These are phyloP conservation scores for Bathelium albidoporum DNA, from an alignment of 495 filamentous ascomycete genomes.

Conservation along the genomic window DNA sequence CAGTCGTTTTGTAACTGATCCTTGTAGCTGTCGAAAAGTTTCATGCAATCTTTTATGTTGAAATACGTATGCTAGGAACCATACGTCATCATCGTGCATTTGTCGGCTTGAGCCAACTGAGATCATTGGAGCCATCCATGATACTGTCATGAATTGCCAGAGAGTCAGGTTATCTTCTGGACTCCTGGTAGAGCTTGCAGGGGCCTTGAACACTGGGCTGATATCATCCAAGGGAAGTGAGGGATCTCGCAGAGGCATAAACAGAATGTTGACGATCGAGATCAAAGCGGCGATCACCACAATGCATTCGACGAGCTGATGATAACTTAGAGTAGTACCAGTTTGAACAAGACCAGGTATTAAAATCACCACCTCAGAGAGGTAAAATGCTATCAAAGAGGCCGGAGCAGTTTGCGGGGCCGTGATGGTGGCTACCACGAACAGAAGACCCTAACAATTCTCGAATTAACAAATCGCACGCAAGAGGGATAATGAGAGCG, in stretches of 20 bases:
- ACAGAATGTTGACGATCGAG: conserved; percentile 44
- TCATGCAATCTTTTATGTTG: conserved; percentile 62
- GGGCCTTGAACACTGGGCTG: conserved; percentile 43
- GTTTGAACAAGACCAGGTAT: conserved; percentile 7
- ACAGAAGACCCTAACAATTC: background rate
- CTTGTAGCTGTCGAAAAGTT: conserved; percentile 59
- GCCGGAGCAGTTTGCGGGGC: conserved; percentile 11
- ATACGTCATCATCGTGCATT: conserved; percentile 68
- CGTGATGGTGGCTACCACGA: background rate
- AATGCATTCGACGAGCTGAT: background rate
- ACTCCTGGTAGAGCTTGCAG: conserved; percentile 53
- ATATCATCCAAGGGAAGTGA: conserved; percentile 50
- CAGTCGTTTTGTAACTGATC: conserved; percentile 58
- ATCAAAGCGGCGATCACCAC: conserved; percentile 30
- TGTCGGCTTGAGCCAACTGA: conserved; percentile 48
- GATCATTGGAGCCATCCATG: conserved; percentile 72
- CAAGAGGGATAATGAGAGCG: background rate
- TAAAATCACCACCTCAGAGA: conserved; percentile 1
- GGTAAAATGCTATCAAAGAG: conserved; percentile 9
- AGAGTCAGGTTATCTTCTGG: conserved; percentile 72
- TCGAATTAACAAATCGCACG: background rate
- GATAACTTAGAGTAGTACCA: background rate
- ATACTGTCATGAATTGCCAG: conserved; percentile 75
- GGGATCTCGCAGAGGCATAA: conserved; percentile 64
- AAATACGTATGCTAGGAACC: conserved; percentile 63